A percentile compares a stretch with the other conserved stretches of the same genome.
phyloP scores from a whole-genome alignment of 768 basidiomycete species.

The Lactarius evosmus region DNA sequence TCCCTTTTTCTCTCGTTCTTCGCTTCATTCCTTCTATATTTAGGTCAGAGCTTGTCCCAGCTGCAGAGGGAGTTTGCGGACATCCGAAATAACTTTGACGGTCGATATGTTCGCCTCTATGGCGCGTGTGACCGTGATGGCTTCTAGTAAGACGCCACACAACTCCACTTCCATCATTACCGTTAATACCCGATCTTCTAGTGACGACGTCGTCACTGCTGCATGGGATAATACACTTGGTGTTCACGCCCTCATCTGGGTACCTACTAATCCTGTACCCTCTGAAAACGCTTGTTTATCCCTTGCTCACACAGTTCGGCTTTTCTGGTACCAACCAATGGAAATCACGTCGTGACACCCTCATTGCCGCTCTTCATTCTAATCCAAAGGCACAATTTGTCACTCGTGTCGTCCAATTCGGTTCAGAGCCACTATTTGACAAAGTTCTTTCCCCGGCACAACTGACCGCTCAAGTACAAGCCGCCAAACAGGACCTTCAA shows the following conservation, averaged over 20 bases:
- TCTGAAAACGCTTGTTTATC: neutral
- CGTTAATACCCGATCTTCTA: slow-evolving; percentile 29
- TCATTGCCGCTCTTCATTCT: slow-evolving; percentile 31
- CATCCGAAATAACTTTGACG: slow-evolving; percentile 54
- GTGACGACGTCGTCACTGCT: slow-evolving; percentile 60
- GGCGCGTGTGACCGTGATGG: slow-evolving; percentile 39
- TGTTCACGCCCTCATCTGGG: slow-evolving; percentile 72
- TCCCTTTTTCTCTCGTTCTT: neutral
- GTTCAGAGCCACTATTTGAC: slow-evolving; percentile 68
- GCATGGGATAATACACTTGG: slow-evolving; percentile 65
- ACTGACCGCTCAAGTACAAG: slow-evolving; percentile 49
- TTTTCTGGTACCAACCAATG: slow-evolving; percentile 30
- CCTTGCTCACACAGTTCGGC: slow-evolving; percentile 30
- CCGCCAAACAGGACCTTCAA: slow-evolving; percentile 47
- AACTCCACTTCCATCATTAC: neutral
- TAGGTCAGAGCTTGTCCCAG: slow-evolving; percentile 54
- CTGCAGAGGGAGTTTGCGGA: slow-evolving; percentile 57
- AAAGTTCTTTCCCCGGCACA: slow-evolving; percentile 44
- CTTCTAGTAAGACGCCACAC: slow-evolving; percentile 37
- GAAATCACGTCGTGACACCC: slow-evolving; percentile 31
- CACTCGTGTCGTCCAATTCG: slow-evolving; percentile 64
- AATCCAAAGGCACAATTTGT: slow-evolving; percentile 52
- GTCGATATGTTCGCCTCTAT: slow-evolving; percentile 59
- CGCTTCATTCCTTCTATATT: slow-evolving; percentile 9
- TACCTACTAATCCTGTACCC: slow-evolving; percentile 32